These are phyloP conservation scores for Hydnum rufescens DNA, from an alignment of 768 basidiomycete species.

Conservation along the genomic window DNA sequence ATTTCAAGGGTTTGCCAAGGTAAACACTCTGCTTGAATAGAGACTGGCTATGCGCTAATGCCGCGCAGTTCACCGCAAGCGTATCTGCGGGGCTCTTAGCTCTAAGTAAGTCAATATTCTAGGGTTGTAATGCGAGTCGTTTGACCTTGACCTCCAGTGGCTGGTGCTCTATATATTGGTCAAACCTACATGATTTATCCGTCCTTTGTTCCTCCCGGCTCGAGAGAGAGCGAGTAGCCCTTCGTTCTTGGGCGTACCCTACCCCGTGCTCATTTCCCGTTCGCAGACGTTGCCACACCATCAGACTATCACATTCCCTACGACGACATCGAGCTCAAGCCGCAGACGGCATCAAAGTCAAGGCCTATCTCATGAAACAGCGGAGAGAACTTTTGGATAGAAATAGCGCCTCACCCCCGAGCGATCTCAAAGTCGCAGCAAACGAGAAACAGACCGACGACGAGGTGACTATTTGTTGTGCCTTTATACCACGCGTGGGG, in stretches of 20 bases:
- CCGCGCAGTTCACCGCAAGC: background rate
- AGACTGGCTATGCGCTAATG: too few relatives aligned
- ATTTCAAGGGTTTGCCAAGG: too few relatives aligned
- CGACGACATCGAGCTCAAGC: slow-evolving; percentile 55
- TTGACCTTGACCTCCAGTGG: slow-evolving; percentile 18
- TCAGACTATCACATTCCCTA: slow-evolving; percentile 51
- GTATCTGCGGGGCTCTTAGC: background rate
- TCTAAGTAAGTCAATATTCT: background rate
- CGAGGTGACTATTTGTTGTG: slow-evolving; percentile 24
- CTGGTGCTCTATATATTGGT: slow-evolving; percentile 60
- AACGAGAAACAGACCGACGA: slow-evolving; percentile 30
- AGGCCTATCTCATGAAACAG: slow-evolving; percentile 60
- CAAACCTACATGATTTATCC: slow-evolving; percentile 87
- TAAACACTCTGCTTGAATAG: too few relatives aligned
- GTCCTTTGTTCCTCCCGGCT: slow-evolving; percentile 60
- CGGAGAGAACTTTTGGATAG: slow-evolving; percentile 26
- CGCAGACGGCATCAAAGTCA: slow-evolving; percentile 47
- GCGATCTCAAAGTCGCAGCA: slow-evolving; percentile 17
- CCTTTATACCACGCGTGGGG: background rate
- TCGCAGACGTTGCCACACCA: slow-evolving; percentile 50
- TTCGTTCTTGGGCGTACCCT: too few relatives aligned
- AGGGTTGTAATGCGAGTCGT: background rate
- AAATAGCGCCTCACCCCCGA: slow-evolving; percentile 17
- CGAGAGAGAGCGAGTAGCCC: slow-evolving; percentile 35
- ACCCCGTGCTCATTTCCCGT: too few relatives aligned